phyloP scores from a whole-genome alignment of 352 stramenopile genomes.

The Pythium guiyangense region DNA sequence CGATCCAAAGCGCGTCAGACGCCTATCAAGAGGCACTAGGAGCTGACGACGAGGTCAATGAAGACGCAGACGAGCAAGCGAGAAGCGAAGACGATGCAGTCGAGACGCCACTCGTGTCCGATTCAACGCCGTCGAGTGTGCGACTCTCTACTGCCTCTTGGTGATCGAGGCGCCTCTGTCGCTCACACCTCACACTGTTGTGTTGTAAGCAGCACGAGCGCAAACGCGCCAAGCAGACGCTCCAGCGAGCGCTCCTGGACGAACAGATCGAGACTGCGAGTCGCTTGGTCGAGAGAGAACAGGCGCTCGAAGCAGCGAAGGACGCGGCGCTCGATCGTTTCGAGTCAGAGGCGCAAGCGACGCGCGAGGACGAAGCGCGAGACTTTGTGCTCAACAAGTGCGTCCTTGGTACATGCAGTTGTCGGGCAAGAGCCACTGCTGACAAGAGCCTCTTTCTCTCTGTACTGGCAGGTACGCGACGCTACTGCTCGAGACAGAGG shows the following conservation, averaged over 20 bases:
- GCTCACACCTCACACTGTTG: background rate
- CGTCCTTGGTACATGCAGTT: background rate
- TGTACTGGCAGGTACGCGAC: constrained; percentile 24
- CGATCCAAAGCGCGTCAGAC: background rate
- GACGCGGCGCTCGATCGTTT: constrained; percentile 1
- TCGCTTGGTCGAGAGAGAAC: background rate
- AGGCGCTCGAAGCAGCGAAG: constrained; percentile 4
- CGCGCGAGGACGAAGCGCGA: constrained; percentile 7
- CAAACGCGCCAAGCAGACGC: background rate
- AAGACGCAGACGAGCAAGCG: no score
- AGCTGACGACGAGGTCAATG: background rate
- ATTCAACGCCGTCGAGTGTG: background rate
- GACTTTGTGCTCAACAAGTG: constrained; percentile 5
- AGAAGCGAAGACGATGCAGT: no score
- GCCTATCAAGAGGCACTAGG: no score
- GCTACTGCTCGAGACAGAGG: constrained; percentile 29
- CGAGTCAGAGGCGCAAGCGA: background rate
- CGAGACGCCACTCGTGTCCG: background rate
- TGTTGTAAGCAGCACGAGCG: background rate
- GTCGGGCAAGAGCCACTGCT: no score
- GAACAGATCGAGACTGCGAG: background rate
- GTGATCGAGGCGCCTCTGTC: background rate
- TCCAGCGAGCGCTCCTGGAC: constrained; percentile 12
- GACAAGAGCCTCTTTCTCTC: no score
- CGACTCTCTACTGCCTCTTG: background rate